Evolutionary conservation across 2,329 filamentous ascomycete genomes (phyloP), one percentile per base, ranked within the genome.

Genomic region (Davidsoniella eucalypti): DNA sequence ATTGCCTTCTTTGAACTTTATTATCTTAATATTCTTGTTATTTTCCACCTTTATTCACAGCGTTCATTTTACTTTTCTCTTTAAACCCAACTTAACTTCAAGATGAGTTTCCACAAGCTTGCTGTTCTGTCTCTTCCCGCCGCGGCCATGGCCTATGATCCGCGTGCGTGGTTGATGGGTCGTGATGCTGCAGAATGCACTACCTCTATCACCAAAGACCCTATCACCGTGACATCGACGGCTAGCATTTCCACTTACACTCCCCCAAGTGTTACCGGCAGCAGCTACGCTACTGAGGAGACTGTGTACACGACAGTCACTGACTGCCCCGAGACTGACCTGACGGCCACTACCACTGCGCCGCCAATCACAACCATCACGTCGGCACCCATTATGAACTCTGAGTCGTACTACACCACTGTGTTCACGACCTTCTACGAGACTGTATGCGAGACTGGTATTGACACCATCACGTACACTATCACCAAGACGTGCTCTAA

Each of bases 381-480:
- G 7, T 8, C 26, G 26, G 26, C 26, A 10, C 26, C 26, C 7
- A 29, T 29, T 29, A n/a, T n/a, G n/a, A 4, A 29, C 2, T 29
- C 26, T 8, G 26, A 33, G 26, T 33, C 26, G 26, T 33, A 33
- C 14, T 51, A 25, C 37, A 48, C 47, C 14, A 54, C 49, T 3
- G 52, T 49, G 33, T 51, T 50, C 43, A 50, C 49, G 1, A 52
- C 52, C 6, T 49, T 53, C 21, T 55, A 55, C 42, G 51, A 53
- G 14, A 45, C 29, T 4, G 38, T 51, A 9, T 50, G 51, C 38
- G 39, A 49, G 18, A 54, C 44, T 2, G 51, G 54, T 42, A 37
- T 55, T 7, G 48, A 45, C 14, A 49, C 54, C 14, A 26, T 44
- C 48, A 55, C 54, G 1, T 55, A 53, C 38, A 53, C 49, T 3